Conservation (phyloP, 1,284 basidiomycete genomes). For the Gymnopus androsaceus region DNA sequence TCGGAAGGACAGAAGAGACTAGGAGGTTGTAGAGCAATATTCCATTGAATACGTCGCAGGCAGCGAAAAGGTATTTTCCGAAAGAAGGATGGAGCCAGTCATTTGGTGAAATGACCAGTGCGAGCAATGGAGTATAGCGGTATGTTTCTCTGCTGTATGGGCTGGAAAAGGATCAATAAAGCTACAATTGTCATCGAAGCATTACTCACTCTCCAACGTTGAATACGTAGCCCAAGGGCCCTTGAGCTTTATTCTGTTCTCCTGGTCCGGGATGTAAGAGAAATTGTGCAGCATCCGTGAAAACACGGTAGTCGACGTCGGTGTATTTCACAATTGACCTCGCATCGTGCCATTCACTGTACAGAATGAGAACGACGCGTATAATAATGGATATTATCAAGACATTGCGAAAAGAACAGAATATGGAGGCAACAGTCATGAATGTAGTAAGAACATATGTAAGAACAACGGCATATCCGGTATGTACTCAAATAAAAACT, state of each 20-base stretch:
- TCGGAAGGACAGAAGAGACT: conserved; percentile 48
- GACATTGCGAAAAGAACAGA: conserved; percentile 50
- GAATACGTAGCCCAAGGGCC: conserved; percentile 51
- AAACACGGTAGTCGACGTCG: conserved; percentile 96
- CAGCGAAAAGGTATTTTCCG: conserved; percentile 89
- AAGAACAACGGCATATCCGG: neutral
- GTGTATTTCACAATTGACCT: conserved; percentile 90
- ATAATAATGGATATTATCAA: conserved; percentile 58
- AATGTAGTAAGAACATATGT: neutral
- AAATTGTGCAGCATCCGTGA: conserved; percentile 86
- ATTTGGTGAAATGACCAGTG: conserved; percentile 82
- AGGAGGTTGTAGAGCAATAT: conserved; percentile 75
- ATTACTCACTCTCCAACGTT: conserved; percentile 68
- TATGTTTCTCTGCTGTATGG: conserved; percentile 95
- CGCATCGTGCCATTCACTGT: conserved; percentile 88
- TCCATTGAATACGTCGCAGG: conserved; percentile 85
- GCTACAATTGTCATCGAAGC: neutral
- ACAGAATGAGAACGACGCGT: conserved; percentile 73
- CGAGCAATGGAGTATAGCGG: conserved; percentile 93
- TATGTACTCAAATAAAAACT: neutral
- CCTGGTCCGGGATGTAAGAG: conserved; percentile 49
- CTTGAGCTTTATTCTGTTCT: conserved; percentile 55
- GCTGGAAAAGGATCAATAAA: conserved; percentile 41
- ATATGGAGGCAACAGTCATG: conserved; percentile 16
- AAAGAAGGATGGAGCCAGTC: conserved; percentile 77